Base-by-base conservation (phyloP, 202 grass and related monocot species). In the Tripidium arundinaceum region DNA sequence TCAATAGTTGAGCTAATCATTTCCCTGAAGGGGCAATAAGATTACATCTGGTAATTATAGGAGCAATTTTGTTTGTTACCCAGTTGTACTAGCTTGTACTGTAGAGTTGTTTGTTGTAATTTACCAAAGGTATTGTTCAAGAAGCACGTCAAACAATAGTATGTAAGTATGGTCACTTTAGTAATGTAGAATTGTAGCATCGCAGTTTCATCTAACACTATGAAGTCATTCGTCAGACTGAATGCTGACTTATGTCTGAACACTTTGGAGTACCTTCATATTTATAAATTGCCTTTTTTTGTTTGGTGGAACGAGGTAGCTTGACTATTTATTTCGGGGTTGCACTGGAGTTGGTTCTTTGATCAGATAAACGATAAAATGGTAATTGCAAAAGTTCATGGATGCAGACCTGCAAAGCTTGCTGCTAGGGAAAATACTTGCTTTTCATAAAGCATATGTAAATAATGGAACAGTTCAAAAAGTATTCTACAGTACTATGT, bases 1-100 rank as follows among this genome's bases (percentile, higher is more conserved):
- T 62, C 41, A 72, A 75, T 75, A 69, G 45, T 77, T 19, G 7
- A 81, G 29, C 55, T 80, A 46, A 70, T 38, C 4, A 66, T 89
- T 85, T 77, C 28, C 27, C 69, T 81, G 57, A 60, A 71, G 64
- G 64, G 29, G 46, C 12, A 71, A 58, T 72, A 85, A 66, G 27
- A 77, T 29, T 47, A 25, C 22, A 65, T 62, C 25, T 54, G 10
- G 16, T 52, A 6, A 21, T 6, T 15, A 28, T 73, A 52, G 18
- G 72, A 78, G 15, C 4, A 71, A 68, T 81, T 26, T 36, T 46
- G 46, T 39, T 49, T 19, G 15, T 77, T 70, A 24, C 76, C 71
- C 14, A 49, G 77, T 65, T 50, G 38, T 64, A 69, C 50, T 42
- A 77, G 26, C 2, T 59, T 59, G 21, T 59, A 59, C 22, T 50